Base-by-base conservation (phyloP, 768 basidiomycete genomes). In the Tricholoma sp. region DNA sequence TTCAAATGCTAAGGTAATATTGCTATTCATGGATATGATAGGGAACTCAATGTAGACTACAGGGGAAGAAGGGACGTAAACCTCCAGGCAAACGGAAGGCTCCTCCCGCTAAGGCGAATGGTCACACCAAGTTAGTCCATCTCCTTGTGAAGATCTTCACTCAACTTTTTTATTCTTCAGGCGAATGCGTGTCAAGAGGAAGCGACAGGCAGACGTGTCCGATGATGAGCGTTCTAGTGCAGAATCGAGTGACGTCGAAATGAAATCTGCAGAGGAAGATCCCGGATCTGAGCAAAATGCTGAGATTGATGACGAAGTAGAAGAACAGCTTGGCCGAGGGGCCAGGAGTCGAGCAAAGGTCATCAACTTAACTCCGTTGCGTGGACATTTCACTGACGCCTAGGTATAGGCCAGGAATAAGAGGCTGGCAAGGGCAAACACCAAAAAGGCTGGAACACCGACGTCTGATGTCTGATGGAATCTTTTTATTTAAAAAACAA, bases 81-180 rank as follows among this genome's bases (percentile, higher is more conserved):
- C 70, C 58, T 18, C 63, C 79, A 24, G 70, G 71, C 27, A 86
- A 87, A 64, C 82, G 85, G 49, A 83, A 82, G 63, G 80, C 82
- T 27, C 67, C 77, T 47, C 56, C 63, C 54, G 68, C 66, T 41
- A 81, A 75, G 63, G 57, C 75, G 45, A 85, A 81, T 61, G 77
- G 79, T 22, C 72, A 75, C 50, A 62, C 77, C 3, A 83, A 82
- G 84, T 82, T 63, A 32, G 79, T 31, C n/a, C 9, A 9, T n/a
- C 59, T 14, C 37, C 34, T 43, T 21, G 45, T 60, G 9, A 57
- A 31, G 4, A 16, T 32, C 49, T 51, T 50, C 53, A 45, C 49
- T 59, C 47, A 43, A 52, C 24, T 19, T 50, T 50, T 19, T 58
- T n/a, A 46, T 47, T 50, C 1, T 1, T 12, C 54, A 79, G 77